phyloP scores from a whole-genome alignment of 2,329 filamentous ascomycete species.

The Alternaria gansuensis region DNA sequence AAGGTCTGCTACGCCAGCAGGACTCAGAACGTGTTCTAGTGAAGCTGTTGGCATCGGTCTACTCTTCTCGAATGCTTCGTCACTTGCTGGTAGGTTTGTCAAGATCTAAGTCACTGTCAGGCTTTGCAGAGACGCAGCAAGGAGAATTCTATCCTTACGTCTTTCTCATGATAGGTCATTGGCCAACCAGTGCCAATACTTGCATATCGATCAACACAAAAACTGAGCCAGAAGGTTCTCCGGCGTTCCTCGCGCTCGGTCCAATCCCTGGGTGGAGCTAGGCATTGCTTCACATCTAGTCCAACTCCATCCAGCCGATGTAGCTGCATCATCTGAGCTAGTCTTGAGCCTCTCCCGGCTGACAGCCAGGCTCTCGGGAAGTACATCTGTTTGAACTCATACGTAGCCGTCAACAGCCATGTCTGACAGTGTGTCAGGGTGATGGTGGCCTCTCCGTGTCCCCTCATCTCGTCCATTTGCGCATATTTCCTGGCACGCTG shows the following conservation, averaged over 20 bases:
- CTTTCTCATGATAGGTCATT: conserved; percentile 89
- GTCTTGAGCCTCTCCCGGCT: conserved; percentile 78
- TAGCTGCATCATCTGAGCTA: conserved; percentile 91
- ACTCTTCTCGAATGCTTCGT: conserved; percentile 85
- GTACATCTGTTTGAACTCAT: conserved; percentile 98
- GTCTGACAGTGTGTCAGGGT: conserved; percentile 86
- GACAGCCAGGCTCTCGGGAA: conserved; percentile 97
- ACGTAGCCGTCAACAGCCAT: conserved; percentile 79
- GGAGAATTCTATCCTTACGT: conserved; percentile 62
- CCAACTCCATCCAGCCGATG: conserved; percentile 84
- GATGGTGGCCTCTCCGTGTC: conserved; percentile 88
- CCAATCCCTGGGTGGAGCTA: conserved; percentile 89
- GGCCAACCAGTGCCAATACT: conserved; percentile 98
- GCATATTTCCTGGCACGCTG: conserved; percentile 87
- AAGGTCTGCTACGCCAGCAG: conserved; percentile 75
- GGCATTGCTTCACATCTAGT: conserved; percentile 90
- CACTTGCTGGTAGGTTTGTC: conserved; percentile 83
- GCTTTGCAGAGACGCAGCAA: not conserved
- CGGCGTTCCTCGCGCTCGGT: conserved; percentile 91
- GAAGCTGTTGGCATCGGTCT: conserved; percentile 75
- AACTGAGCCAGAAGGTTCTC: conserved; percentile 94
- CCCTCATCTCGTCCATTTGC: conserved; percentile 88
- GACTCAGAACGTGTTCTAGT: conserved; percentile 73
- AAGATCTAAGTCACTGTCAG: conserved; percentile 64
- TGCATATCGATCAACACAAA: conserved; percentile 88